phyloP scores from a whole-genome alignment of 371 early-diverging fungal species.

The Mucor mucedo region DNA sequence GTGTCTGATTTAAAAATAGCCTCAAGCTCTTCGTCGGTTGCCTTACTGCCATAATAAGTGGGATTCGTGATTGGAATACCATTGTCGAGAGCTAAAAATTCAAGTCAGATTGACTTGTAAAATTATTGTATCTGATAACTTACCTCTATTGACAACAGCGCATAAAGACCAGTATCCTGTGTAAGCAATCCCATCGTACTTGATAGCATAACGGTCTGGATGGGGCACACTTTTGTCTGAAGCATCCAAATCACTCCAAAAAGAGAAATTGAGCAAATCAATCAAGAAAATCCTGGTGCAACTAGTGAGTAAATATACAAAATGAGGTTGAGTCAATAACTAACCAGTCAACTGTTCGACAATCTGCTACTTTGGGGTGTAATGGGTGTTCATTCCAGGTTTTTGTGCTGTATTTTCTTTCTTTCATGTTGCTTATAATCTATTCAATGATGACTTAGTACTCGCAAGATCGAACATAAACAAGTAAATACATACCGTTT shows the following conservation, averaged over 20 bases:
- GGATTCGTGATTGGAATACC: conserved; percentile 71
- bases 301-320: conserved; percentile 42
- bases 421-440: conserved; percentile 69
- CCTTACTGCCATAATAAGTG: conserved; percentile 45
- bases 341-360: conserved; percentile 70
- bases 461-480: background rate
- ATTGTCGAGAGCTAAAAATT: conserved; percentile 54
- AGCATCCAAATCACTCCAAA: conserved; percentile 74
- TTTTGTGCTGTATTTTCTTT: conserved; percentile 65
- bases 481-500: conserved; percentile 41
- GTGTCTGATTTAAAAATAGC: conserved; percentile 71
- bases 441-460: conserved; percentile 11
- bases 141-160: conserved; percentile 80
- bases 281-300: conserved; percentile 78
- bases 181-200: conserved; percentile 62
- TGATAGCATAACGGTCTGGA: conserved; percentile 68
- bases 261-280: conserved; percentile 90
- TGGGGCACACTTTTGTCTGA: conserved; percentile 55
- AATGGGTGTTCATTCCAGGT: conserved; percentile 79
- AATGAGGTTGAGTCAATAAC: conserved; percentile 34
- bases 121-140: background rate
- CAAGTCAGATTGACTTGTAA: background rate
- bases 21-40: conserved; percentile 49
- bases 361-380: conserved; percentile 68
- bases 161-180: conserved; percentile 90